phyloP scores from a whole-genome alignment of 2,329 filamentous ascomycete genomes.

The Penicillium vulpinum region DNA sequence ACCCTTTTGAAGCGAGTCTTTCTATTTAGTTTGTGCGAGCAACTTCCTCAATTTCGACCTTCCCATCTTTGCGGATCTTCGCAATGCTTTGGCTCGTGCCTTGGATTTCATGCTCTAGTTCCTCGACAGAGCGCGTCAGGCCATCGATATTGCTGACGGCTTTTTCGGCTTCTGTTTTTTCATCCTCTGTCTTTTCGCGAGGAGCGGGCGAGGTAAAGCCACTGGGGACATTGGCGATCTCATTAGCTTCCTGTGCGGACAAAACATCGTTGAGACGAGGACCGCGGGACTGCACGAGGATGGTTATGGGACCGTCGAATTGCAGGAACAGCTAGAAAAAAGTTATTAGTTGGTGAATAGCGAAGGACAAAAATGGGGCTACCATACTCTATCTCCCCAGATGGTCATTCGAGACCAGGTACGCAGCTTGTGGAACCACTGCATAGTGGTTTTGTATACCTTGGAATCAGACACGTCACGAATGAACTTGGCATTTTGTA shows the following conservation, averaged over 20 bases:
- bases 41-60: constrained; percentile 60
- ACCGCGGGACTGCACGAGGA: constrained; percentile 86
- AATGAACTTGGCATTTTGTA: constrained; percentile 73
- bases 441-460: constrained; percentile 69
- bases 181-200: constrained; percentile 25
- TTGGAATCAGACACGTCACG: constrained; percentile 68
- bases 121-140: constrained; percentile 30
- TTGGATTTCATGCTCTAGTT: constrained; percentile 32
- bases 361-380: neutral
- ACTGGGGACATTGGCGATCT: constrained; percentile 79
- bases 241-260: constrained; percentile 76
- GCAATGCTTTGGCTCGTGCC: constrained; percentile 48
- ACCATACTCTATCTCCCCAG: constrained; percentile 78
- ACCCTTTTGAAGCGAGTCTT: constrained; percentile 10
- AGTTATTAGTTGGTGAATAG: constrained; percentile 1
- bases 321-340: constrained; percentile 73
- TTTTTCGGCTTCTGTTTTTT: constrained; percentile 22
- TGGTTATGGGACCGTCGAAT: constrained; percentile 81
- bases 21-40: constrained; percentile 19
- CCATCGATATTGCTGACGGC: constrained; percentile 26
- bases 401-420: constrained; percentile 79
- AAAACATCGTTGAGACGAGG: constrained; percentile 76
- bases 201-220: constrained; percentile 66
- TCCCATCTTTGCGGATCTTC: constrained; percentile 60
- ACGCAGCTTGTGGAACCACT: constrained; percentile 66